Evolutionary conservation across 352 stramenopile genomes (phyloP), one percentile per base, ranked within the genome.

Genomic region (Lagenidium giganteum): DNA sequence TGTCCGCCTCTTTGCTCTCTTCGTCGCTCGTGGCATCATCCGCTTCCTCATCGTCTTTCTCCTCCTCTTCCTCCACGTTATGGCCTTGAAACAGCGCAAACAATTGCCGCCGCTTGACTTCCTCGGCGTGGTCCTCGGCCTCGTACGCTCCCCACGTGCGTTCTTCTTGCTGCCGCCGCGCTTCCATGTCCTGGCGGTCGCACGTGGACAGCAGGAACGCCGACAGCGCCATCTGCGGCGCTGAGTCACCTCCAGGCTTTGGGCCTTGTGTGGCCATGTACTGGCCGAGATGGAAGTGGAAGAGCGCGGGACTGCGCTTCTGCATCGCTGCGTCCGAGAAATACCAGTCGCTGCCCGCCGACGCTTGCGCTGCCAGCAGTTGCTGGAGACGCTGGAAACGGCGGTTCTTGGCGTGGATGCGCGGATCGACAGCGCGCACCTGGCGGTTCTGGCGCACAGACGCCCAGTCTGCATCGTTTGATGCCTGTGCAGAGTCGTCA

Each of bases 281-380:
- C 38, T 87, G 77, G 0, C 81, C 81, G 18, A 93, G 47, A 42
- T 91, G 75, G 41, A 93, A 80, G 52, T 93, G 76, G 41, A 85
- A 93, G n/a, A 93, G 51, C 39, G 76, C 78, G 1, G 81, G 81
- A 47, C 60, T 85, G 23, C 81, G 76, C 46, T 83, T 67, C 57
- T 93, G 74, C 74, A 93, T 93, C 53, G 70, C 74, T 18, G 66
- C 64, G 49, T 91, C 78, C 8, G 78, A 91, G 47, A 93, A 93
- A 53, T 85, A 93, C 29, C 46, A 55, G 46, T 81, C 65, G 16
- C 55, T 51, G 5, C 54, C 51, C 22, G n/a, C 30, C 3, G n/a
- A 20, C 16, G 59, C 42, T 7, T 50, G 47, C 7, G 35, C 28
- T 18, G 51, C 20, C 11, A 88, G 40, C 8, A 93, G 48, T 48